A percentile compares a stretch with the other conserved stretches of the same genome.
Evolutionary conservation across 345 rosid species (phyloP).

Genomic region (Carallia pectinifolia): DNA sequence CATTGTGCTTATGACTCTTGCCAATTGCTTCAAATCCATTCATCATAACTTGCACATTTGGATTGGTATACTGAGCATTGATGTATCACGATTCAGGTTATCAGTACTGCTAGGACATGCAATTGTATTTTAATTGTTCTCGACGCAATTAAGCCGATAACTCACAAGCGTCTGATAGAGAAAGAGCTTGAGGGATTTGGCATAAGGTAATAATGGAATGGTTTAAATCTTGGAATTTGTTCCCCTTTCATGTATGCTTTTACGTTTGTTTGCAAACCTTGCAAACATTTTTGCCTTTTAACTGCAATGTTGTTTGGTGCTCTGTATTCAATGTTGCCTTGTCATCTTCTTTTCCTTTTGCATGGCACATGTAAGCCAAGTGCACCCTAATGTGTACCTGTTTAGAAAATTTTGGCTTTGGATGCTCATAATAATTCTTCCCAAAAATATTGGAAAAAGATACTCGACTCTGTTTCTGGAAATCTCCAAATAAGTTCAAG

Average conservation of each 20-base stretch:
- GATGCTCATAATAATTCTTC: not conserved
- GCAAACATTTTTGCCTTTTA: too few species aligned
- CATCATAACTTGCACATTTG: not conserved
- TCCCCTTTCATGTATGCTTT: not conserved
- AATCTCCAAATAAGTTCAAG: not conserved
- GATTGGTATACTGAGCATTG: not conserved
- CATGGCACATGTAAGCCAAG: too few species aligned
- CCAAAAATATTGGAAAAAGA: not conserved
- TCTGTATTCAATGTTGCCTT: not conserved
- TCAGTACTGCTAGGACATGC: slow-evolving; percentile 96
- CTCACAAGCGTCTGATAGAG: slow-evolving; percentile 97
- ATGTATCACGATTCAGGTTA: slow-evolving; percentile 54
- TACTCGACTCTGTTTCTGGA: not conserved
- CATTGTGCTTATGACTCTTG: not conserved
- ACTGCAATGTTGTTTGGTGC: not conserved
- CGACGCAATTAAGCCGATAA: slow-evolving; percentile 96
- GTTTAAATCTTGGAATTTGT: not conserved
- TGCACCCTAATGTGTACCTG: not conserved
- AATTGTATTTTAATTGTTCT: slow-evolving; percentile 93
- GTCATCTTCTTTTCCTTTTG: not conserved
- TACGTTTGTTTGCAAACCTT: too few species aligned
- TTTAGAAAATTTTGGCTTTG: not conserved
- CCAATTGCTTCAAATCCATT: not conserved
- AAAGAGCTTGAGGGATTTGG: slow-evolving; percentile 99
- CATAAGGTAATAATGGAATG: slow-evolving; percentile 57